phyloP scores from a whole-genome alignment of 192 early-diverging fungal genomes.

The Umbelopsis ramanniana region DNA sequence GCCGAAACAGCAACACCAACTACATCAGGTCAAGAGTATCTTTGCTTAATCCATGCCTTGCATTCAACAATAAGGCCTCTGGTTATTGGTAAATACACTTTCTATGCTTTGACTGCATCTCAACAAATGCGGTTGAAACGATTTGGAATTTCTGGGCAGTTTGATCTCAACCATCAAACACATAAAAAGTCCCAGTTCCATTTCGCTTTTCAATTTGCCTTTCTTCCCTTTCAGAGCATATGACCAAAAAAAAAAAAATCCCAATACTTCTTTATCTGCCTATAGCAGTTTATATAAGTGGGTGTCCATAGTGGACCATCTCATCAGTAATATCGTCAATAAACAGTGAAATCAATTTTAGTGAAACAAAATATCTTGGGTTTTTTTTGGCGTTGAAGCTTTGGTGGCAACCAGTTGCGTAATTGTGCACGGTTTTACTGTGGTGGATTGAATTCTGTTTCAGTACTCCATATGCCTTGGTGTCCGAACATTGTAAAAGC shows the following conservation, averaged over 20 bases:
- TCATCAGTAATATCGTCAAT: background rate
- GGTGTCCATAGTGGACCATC: slow-evolving; percentile 18
- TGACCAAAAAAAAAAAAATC: background rate
- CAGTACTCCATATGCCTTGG: too few relatives aligned
- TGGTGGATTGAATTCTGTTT: too few relatives aligned
- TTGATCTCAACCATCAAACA: slow-evolving; percentile 22
- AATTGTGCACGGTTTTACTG: too few relatives aligned
- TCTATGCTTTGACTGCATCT: slow-evolving; percentile 19
- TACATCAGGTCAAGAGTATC: slow-evolving; percentile 21
- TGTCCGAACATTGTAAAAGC: too few relatives aligned
- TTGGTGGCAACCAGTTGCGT: background rate
- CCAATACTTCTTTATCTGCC: background rate
- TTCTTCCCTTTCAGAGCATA: background rate
- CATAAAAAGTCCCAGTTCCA: slow-evolving; percentile 22
- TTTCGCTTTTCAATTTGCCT: slow-evolving; percentile 6
- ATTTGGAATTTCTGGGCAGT: slow-evolving; percentile 18
- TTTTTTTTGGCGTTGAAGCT: background rate
- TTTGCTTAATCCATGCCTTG: background rate
- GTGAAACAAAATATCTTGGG: background rate
- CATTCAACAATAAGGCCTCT: slow-evolving; percentile 12
- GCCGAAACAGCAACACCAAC: background rate
- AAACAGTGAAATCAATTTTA: background rate
- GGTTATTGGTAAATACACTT: background rate
- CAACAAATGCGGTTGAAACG: slow-evolving; percentile 25
- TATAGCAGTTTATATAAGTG: slow-evolving; percentile 6